These are phyloP conservation scores for Pythium phragmitis DNA, from an alignment of 352 stramenopile genomes.

Conservation along the genomic window DNA sequence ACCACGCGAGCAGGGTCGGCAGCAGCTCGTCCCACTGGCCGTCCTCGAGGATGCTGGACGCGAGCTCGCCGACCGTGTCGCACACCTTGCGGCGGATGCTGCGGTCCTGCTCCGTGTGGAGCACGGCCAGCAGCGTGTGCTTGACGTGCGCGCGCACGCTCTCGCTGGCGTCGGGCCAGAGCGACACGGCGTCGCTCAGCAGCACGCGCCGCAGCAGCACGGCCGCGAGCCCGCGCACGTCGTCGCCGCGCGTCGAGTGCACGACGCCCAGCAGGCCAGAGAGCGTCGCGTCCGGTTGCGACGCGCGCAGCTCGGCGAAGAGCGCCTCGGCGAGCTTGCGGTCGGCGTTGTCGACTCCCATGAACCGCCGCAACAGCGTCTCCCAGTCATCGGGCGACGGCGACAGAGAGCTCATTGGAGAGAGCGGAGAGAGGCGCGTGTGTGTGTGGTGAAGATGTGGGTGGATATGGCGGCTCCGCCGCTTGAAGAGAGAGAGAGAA, in stretches of 20 bases:
- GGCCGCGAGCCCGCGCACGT: slow-evolving; percentile 69
- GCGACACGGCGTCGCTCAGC: slow-evolving; percentile 71
- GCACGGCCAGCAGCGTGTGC: slow-evolving; percentile 57
- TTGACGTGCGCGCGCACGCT: slow-evolving; percentile 52
- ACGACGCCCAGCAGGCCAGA: slow-evolving; percentile 53
- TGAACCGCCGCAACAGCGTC: slow-evolving; percentile 65
- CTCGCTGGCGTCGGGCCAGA: slow-evolving; percentile 64
- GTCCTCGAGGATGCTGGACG: slow-evolving; percentile 77
- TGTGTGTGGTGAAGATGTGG: not conserved
- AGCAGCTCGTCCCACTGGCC: slow-evolving; percentile 76
- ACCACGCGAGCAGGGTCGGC: slow-evolving; percentile 68
- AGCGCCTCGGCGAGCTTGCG: slow-evolving; percentile 63
- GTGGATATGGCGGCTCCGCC: not conserved
- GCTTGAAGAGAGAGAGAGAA: not conserved
- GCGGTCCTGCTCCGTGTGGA: slow-evolving; percentile 59
- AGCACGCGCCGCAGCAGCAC: slow-evolving; percentile 77
- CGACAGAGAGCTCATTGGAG: slow-evolving; percentile 25
- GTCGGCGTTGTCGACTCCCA: slow-evolving; percentile 69
- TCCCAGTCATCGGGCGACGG: slow-evolving; percentile 49
- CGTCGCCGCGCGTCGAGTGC: slow-evolving; percentile 55
- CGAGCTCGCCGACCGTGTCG: slow-evolving; percentile 81
- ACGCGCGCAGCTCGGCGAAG: slow-evolving; percentile 59
- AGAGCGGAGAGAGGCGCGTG: not conserved
- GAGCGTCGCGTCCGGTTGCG: slow-evolving; percentile 57
- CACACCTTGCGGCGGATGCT: slow-evolving; percentile 83